Evolutionary conservation across 176 grass and related monocot species (phyloP).

Genomic region (Paspalum vaginatum): DNA sequence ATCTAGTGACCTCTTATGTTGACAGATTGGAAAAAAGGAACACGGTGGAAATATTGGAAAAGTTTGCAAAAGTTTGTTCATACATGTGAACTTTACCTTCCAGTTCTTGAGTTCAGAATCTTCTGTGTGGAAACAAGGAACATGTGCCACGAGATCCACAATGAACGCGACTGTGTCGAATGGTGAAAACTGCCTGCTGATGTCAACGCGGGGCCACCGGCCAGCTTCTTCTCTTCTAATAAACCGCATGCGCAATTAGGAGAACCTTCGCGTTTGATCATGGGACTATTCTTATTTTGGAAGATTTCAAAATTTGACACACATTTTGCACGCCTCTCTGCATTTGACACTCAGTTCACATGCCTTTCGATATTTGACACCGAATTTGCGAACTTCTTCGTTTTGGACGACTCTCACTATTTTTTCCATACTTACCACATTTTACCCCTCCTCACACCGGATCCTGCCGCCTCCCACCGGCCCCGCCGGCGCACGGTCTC

Average conservation of each 20-base stretch:
- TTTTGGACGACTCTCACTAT: no score
- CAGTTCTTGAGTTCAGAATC: slow-evolving; percentile 7
- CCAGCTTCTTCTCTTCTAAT: slow-evolving; percentile 12
- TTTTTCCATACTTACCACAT: no score
- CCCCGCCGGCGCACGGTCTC: no score
- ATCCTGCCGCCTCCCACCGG: no score
- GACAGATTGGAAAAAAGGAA: not conserved
- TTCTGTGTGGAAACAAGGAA: slow-evolving; percentile 11
- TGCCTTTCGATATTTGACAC: no score
- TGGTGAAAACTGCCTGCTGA: not conserved
- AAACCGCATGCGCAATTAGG: slow-evolving; percentile 7
- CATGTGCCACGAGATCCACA: slow-evolving; percentile 14
- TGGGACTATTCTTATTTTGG: not conserved
- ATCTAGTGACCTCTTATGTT: not conserved
- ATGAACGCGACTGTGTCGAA: slow-evolving; percentile 1
- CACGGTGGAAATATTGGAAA: not conserved
- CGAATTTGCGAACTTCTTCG: no score
- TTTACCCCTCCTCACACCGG: no score
- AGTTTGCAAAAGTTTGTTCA: slow-evolving; percentile 2
- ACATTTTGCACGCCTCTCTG: no score
- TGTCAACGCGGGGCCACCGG: not conserved
- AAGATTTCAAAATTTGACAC: no score
- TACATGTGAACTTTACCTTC: not conserved
- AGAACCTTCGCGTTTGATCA: slow-evolving; percentile 18
- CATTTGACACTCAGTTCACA: no score